Percentiles rank a stretch among this genome's conserved stretches.
Evolutionary conservation across 2,329 filamentous ascomycete species (phyloP).

Genomic region (Penicillium sp.): DNA sequence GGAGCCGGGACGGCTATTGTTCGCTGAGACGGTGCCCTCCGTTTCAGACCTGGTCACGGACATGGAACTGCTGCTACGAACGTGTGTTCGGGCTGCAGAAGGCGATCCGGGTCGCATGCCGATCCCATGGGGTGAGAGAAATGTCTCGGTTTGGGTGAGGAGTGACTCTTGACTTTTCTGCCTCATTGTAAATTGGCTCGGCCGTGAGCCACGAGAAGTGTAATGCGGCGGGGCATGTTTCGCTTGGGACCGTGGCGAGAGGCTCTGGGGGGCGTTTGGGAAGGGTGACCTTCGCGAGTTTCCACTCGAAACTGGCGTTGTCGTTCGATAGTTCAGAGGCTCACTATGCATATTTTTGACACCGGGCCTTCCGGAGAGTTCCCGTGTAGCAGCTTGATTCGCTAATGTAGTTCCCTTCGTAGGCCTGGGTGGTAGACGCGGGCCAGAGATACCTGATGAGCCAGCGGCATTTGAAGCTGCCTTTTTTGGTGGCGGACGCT

Average conservation of each 20-base stretch:
- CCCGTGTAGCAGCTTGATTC: constrained; percentile 16
- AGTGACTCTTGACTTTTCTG: constrained; percentile 42
- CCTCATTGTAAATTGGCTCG: constrained; percentile 36
- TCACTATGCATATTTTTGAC: constrained; percentile 15
- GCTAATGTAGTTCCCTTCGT: constrained; percentile 19
- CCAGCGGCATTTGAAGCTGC: constrained; percentile 17
- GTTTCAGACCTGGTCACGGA: constrained; percentile 43
- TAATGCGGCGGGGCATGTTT: constrained; percentile 18
- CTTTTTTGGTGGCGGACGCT: constrained; percentile 16
- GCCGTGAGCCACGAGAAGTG: constrained; percentile 19
- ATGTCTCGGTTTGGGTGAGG: constrained; percentile 43
- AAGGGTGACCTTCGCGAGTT: constrained; percentile 29
- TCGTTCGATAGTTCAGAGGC: constrained; percentile 10
- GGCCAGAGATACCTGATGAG: not conserved
- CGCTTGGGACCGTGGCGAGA: constrained; percentile 22
- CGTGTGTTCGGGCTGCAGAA: constrained; percentile 38
- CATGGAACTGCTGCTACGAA: constrained; percentile 44
- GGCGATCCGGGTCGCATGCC: constrained; percentile 40
- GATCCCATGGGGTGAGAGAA: constrained; percentile 38
- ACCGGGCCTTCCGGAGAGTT: constrained; percentile 7
- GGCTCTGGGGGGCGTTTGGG: constrained; percentile 23
- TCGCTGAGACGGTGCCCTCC: constrained; percentile 34
- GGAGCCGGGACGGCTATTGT: constrained; percentile 31
- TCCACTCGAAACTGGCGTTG: constrained; percentile 29
- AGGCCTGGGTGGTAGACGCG: constrained; percentile 15